phyloP scores from a whole-genome alignment of 805 yeast species.

The Priceomyces melissophilus region DNA sequence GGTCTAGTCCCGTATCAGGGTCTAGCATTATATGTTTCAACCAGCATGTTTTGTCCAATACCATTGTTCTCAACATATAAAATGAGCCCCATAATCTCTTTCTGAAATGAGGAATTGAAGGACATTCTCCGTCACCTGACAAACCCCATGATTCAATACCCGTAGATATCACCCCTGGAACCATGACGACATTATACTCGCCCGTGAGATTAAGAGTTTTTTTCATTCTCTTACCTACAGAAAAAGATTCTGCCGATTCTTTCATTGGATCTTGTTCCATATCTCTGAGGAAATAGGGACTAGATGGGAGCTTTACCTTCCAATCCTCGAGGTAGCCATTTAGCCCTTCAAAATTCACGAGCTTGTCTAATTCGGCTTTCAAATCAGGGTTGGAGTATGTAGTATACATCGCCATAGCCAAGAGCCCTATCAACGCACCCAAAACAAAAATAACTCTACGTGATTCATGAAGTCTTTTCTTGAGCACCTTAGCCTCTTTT shows the following conservation, averaged over 20 bases:
- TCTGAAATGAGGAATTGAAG: constrained; percentile 78
- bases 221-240: constrained; percentile 70
- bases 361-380: constrained; percentile 46
- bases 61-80: constrained; percentile 90
- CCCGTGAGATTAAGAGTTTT: constrained; percentile 48
- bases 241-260: constrained; percentile 77
- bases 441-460: constrained; percentile 59
- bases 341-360: constrained; percentile 53
- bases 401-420: constrained; percentile 57
- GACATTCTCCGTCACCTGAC: constrained; percentile 72
- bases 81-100: constrained; percentile 96
- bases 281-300: constrained; percentile 56
- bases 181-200: constrained; percentile 80
- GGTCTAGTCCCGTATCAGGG: constrained; percentile 89
- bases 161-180: constrained; percentile 95
- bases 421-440: constrained; percentile 72
- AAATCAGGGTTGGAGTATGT: constrained; percentile 38
- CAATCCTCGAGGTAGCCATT: constrained; percentile 64
- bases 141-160: constrained; percentile 94
- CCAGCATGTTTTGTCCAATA: constrained; percentile 92
- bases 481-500: constrained; percentile 9
- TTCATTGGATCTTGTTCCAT: constrained; percentile 39
- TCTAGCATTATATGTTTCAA: constrained; percentile 86
- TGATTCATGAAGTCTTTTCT: constrained; percentile 40
- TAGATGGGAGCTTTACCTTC: constrained; percentile 68